Base-by-base conservation (phyloP, 2,329 filamentous ascomycete species). In the Tolypocladium ophioglossoides region DNA sequence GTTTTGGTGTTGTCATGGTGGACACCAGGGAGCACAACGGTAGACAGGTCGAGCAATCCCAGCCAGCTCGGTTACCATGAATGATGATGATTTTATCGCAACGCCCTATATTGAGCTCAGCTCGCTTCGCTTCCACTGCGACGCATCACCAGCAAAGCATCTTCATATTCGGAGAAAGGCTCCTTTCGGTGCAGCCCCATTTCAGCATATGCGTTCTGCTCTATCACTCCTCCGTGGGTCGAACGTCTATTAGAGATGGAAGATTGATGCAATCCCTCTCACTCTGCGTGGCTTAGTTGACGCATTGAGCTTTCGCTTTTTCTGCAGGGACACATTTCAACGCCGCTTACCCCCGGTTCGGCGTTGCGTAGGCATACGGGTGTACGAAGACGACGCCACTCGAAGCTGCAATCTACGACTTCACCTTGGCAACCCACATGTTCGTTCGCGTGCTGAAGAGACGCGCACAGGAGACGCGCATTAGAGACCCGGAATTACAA, bases 241-340 rank as follows among this genome's bases (percentile, higher is more conserved):
- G 73, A 73, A 75, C 69, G 76, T 73, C 76, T 78, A 78, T 74
- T 72, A 73, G 68, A 71, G 69, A 72, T 79, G 76, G 76, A 73
- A 78, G 71, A 78, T 72, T 57, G 61, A 77, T 61, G 24, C 67
- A 57, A 63, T 68, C 73, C 76, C 76, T 72, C 70, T 75, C 74
- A 78, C 75, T 78, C 74, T 78, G 76, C 73, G 67, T 68, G 59
- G 61, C 72, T 74, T 65, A 69, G 57, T 69, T 69, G 65, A 62
- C 59, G 65, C 68, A 69, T 72, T 69, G 71, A 69, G 72, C 65
- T 69, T 65, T 76, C 68, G 70, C 69, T 74, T 74, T 75, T 77
- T 76, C 67, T 74, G 68, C 57, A 69, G 72, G 72, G 70, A 67
- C 57, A 75, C 71, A 75, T 69, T 52, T 10, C n/a, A 20, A 10